Evolutionary conservation across 2,329 filamentous ascomycete species (phyloP), one percentile per base, ranked within the genome.

Genomic region (Colletotrichum trifolii): DNA sequence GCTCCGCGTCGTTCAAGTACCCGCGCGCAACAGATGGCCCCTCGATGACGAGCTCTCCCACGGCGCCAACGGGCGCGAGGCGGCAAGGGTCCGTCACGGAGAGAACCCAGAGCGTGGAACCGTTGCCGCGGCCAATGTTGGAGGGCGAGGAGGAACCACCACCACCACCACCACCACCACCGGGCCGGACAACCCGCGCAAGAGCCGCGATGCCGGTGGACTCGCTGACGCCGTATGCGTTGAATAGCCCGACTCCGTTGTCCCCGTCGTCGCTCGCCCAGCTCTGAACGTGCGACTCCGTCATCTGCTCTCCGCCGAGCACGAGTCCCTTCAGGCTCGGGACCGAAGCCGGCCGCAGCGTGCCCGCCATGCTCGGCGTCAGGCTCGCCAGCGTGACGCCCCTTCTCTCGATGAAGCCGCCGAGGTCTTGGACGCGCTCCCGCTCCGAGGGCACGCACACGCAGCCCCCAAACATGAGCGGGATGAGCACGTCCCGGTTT

Each of bases 81-180:
- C 36, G 66, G 46, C 64, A 59, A 17, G 68, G 53, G 5, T 76
- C 71, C 0, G 62, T 66, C 0, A 72, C 67, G n/a, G 73, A 69
- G 1, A 72, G 69, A 15, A 77, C 61, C 72, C 74, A 77, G 6
- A 69, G 60, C n/a, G 69, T 67, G 15, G 69, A 69, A 13, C 68
- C 68, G 9, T 38, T 15, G 7, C 42, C 58, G 6, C 36, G 8
- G 17, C 58, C 58, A n/a, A 50, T 58, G 13, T 12, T 45, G 9
- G 43, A 10, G 11, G 25, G 25, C 5, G 50, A 13, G 1, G 40
- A 25, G n/a, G n/a, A n/a, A n/a, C n/a, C n/a, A n/a, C n/a, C n/a
- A 12, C 43, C 13, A 17, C 15, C 15, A 25, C 25, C 25, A 25
- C 25, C 25, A 25, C 1, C 34, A 34, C 33, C 35, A n/a, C 13